Evolutionary conservation across 257 asterid species (phyloP).

Genomic region (Solanum acaule): DNA sequence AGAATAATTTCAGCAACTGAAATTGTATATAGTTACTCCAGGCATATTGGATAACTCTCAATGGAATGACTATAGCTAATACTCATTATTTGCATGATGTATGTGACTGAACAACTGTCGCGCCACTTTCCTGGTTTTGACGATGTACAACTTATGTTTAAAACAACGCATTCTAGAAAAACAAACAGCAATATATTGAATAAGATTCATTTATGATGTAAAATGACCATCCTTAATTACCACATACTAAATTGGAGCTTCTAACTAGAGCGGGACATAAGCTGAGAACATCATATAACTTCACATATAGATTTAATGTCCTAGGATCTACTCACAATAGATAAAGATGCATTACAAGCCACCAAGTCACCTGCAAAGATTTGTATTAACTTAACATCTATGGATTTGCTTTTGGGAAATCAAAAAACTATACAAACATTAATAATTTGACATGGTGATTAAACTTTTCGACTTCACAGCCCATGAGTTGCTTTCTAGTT

Average conservation of each 20-base stretch:
- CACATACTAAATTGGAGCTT: not conserved
- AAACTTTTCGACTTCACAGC: not conserved
- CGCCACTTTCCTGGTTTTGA: not conserved
- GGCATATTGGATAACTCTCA: not conserved
- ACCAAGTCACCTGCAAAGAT: not conserved
- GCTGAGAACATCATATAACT: not conserved
- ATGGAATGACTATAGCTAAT: not conserved
- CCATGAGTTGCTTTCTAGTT: not conserved
- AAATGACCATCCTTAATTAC: not conserved
- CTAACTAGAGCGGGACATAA: not conserved
- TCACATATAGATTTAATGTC: not conserved
- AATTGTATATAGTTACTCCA: not conserved
- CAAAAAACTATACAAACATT: not conserved
- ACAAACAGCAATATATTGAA: not conserved
- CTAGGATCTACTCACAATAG: not conserved
- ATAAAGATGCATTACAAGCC: not conserved
- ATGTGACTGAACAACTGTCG: not conserved
- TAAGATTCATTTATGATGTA: not conserved
- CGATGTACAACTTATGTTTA: not conserved
- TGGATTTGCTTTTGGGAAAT: not conserved
- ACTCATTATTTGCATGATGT: not conserved
- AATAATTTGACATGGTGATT: not conserved
- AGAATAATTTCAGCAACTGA: not conserved
- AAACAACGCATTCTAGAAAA: not conserved
- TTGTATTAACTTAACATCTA: not conserved